phyloP scores from a whole-genome alignment of 2,329 filamentous ascomycete species.

The Sarocladium brachiariae region DNA sequence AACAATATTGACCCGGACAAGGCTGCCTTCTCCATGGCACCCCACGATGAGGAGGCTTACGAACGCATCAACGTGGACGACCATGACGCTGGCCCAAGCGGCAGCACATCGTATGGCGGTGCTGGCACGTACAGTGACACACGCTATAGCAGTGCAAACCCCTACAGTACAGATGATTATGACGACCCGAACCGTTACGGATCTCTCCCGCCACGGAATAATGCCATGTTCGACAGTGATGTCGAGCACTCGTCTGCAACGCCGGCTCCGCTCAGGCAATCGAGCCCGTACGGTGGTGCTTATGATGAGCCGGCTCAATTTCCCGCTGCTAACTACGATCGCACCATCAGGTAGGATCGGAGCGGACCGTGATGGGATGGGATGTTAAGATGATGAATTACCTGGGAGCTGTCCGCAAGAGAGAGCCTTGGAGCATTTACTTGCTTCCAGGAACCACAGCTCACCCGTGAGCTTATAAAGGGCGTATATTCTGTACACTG shows the following conservation, averaged over 20 bases:
- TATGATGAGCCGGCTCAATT: constrained; percentile 46
- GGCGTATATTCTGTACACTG: not conserved
- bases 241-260: constrained; percentile 38
- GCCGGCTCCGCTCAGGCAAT: not conserved
- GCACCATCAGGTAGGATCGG: constrained; percentile 31
- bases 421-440: not conserved
- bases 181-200: constrained; percentile 34
- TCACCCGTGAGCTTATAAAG: not conserved
- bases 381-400: constrained; percentile 15
- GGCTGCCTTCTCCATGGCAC: constrained; percentile 60
- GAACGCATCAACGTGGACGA: constrained; percentile 53
- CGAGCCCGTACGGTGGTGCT: constrained; percentile 22
- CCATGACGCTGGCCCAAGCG: constrained; percentile 29
- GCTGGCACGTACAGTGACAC: constrained; percentile 26
- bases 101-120: constrained; percentile 22
- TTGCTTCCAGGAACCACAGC: not conserved
- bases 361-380: constrained; percentile 14
- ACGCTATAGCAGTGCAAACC: constrained; percentile 30
- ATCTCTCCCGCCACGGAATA: constrained; percentile 28
- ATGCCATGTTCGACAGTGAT: constrained; percentile 43
- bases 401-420: not conserved
- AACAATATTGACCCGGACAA: constrained; percentile 61
- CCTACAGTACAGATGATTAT: constrained; percentile 31
- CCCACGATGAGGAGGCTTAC: constrained; percentile 61
- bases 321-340: constrained; percentile 51